These are phyloP conservation scores for Acanthamoeba royreba DNA, from an alignment of 208 protist species.

Conservation along the genomic window DNA sequence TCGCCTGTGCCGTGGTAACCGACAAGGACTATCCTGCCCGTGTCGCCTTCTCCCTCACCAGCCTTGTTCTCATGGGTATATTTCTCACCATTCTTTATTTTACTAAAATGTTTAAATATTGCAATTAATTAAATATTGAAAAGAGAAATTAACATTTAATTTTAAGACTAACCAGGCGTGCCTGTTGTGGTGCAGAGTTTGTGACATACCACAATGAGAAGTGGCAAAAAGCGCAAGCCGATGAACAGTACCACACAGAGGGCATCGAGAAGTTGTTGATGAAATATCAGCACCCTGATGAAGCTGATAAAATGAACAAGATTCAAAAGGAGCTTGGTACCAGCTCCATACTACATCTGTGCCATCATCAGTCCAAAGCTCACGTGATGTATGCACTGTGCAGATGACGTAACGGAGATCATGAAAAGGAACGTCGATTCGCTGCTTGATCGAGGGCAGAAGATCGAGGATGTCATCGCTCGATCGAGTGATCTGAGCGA, in stretches of 20 bases:
- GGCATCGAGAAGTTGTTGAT: neutral
- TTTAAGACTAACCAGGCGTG: neutral
- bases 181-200: neutral
- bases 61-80: neutral
- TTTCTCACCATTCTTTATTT: neutral
- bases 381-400: no score
- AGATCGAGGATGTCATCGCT: constrained; percentile 46
- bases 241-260: neutral
- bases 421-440: constrained; percentile 53
- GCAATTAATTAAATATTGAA: neutral
- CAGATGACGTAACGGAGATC: constrained; percentile 46
- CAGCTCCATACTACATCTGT: neutral
- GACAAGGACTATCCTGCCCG: constrained; percentile 33
- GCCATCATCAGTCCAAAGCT: no score
- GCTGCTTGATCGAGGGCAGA: constrained; percentile 43
- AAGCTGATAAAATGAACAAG: constrained; percentile 37
- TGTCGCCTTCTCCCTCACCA: neutral
- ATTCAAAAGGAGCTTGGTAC: constrained; percentile 51
- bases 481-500: constrained; percentile 40
- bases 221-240: neutral
- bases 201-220: neutral
- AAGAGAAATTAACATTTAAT: neutral
- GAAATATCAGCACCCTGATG: constrained; percentile 36
- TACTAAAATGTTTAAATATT: neutral
- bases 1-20: neutral